Evolutionary conservation across 352 stramenopile species (phyloP).

Genomic region (Thalassiosira mediterranea): DNA sequence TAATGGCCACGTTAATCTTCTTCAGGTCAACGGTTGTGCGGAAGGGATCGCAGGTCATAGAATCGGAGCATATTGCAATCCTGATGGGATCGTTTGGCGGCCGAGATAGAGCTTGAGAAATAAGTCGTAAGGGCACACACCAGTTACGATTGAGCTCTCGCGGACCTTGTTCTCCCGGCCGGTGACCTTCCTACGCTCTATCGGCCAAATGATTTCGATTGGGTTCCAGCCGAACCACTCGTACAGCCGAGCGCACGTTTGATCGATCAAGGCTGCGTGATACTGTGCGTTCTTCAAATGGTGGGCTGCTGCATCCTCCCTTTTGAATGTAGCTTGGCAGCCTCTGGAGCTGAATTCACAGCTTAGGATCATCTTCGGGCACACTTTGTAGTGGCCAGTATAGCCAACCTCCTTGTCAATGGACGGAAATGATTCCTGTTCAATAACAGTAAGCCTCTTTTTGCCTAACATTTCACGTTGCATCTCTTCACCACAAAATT

Average conservation of each 20-base stretch:
- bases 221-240: not conserved
- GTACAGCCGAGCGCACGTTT: not conserved
- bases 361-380: slow-evolving; percentile 3
- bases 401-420: not conserved
- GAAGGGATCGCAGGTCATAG: slow-evolving; percentile 9
- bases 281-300: slow-evolving; percentile 12
- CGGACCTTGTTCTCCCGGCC: not conserved
- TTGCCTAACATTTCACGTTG: slow-evolving; percentile 3
- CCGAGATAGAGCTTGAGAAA: slow-evolving; percentile 11
- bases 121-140: not conserved
- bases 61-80: slow-evolving; percentile 11
- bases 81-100: slow-evolving; percentile 7
- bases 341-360: slow-evolving; percentile 6
- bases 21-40: no score
- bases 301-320: slow-evolving; percentile 6
- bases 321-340: not conserved
- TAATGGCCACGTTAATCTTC: no score
- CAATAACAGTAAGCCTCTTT: not conserved
- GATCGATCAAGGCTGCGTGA: slow-evolving; percentile 13
- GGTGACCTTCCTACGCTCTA: not conserved
- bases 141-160: not conserved
- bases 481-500: slow-evolving; percentile 15
- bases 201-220: not conserved
- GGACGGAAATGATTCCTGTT: not conserved
- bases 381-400: slow-evolving; percentile 12